Conservation (phyloP, 2,329 filamentous ascomycete species). For the Cytospora chrysosperma region DNA sequence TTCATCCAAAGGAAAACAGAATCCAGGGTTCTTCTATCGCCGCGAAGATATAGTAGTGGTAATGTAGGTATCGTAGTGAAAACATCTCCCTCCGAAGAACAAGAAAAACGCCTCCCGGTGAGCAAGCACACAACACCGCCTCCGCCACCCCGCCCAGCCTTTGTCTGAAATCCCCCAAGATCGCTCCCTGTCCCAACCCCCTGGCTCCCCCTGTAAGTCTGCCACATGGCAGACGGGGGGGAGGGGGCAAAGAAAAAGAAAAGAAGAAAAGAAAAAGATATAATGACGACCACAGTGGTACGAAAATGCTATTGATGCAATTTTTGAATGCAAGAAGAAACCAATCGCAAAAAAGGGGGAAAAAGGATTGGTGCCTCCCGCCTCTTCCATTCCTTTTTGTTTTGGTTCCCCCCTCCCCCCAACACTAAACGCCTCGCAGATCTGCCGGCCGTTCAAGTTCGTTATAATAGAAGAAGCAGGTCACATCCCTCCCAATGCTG, state of each 20-base stretch:
- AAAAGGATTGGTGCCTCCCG: background rate
- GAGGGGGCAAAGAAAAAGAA: background rate
- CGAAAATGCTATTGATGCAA: conserved; percentile 7
- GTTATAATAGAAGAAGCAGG: conserved; percentile 10
- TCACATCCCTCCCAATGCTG: background rate
- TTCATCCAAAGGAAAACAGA: conserved; percentile 16
- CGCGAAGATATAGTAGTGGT: conserved; percentile 1
- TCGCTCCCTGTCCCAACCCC: background rate
- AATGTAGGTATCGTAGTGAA: conserved; percentile 18
- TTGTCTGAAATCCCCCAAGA: background rate
- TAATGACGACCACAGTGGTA: background rate
- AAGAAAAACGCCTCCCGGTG: background rate
- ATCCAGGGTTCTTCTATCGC: conserved; percentile 8
- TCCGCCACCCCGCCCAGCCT: too few relatives aligned
- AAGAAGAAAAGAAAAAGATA: background rate
- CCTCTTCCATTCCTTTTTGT: background rate
- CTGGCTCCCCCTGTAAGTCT: background rate
- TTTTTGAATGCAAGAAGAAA: background rate
- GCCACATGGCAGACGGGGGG: background rate
- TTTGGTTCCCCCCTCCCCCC: too few relatives aligned
- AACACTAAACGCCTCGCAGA: conserved; percentile 8
- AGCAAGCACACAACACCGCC: background rate
- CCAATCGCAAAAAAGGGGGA: too few relatives aligned
- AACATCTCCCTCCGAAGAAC: background rate
- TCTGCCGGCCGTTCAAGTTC: conserved; percentile 15